Base-by-base conservation (phyloP, 371 early-diverging fungal species). In the Syncephalastrum sp. region DNA sequence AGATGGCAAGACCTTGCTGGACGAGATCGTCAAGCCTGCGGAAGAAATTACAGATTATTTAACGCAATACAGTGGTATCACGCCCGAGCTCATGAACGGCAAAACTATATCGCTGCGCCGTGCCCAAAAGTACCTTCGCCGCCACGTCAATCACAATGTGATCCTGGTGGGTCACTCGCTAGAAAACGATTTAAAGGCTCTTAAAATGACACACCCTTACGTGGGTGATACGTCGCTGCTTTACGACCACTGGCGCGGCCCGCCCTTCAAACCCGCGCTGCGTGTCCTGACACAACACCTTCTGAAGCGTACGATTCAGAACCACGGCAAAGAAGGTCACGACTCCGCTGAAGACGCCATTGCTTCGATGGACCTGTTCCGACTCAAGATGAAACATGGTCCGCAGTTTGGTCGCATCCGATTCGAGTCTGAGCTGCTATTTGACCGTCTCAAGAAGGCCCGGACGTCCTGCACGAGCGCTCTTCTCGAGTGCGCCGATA, bases 301-400 rank as follows among this genome's bases (percentile, higher is more conserved):
- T 47, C 62, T 92, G 17, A 70, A 80, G 13, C 73, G 84, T 47
- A 43, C 60, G 8, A 91, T 91, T 62, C 93, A 91, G 63, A 60
- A 69, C 47, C 55, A 61, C 19, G 60, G 62, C 16, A 53, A 49
- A n/a, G 19, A 67, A 13, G 91, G 90, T 44, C 94, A 93, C 76
- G 91, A 91, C 68, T 83, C 87, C 29, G 69, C 75, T 16, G 91
- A 91, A 72, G 94, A 93, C 77, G 90, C 92, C 5, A 59, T 69
- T 47, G 82, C 92, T 10, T 80, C 85, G 14, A 62, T 93, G 57
- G 91, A 92, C 57, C 59, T 93, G 5, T 77, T 87, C 46, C 78
- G 82, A 62, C 69, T 83, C 45, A 88, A 85, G 51, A 29, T 88
- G 25, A 45, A 64, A 24, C 70, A 78, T 13, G 82, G 81, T 0